Evolutionary conservation across 192 early-diverging fungal species (phyloP).

Genomic region (Cetraspora pellucida): DNA sequence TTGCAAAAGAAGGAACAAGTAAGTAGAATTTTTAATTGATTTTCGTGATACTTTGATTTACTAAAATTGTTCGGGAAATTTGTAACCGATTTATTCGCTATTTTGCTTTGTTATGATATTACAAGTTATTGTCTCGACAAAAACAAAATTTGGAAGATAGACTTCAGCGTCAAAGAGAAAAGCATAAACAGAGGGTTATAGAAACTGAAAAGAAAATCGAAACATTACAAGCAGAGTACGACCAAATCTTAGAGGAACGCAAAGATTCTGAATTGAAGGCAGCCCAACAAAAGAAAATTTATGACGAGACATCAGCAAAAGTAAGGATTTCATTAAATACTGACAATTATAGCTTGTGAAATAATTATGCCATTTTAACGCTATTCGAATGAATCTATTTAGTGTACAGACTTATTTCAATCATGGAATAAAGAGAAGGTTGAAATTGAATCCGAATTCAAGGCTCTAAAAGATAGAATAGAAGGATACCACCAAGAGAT

Average conservation of each 20-base stretch:
- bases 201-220: background rate
- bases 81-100: too few relatives aligned
- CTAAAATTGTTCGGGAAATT: too few relatives aligned
- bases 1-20: constrained; percentile 9
- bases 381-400: background rate
- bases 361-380: background rate
- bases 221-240: background rate
- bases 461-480: constrained; percentile 10
- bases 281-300: background rate
- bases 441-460: background rate
- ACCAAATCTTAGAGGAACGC: background rate
- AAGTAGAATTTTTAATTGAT: background rate
- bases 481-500: constrained; percentile 15
- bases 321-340: background rate
- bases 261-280: constrained; percentile 20
- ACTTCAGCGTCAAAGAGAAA: constrained; percentile 6
- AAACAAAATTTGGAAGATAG: constrained; percentile 15
- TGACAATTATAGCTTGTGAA: background rate
- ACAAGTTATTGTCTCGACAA: constrained; percentile 5
- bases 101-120: too few relatives aligned
- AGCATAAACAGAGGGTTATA: constrained; percentile 3
- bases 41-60: too few relatives aligned
- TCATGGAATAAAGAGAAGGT: constrained; percentile 6
- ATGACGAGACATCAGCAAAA: background rate
- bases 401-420: constrained; percentile 1